Percentiles rank a stretch among this genome's conserved stretches.
Evolutionary conservation across 805 yeast genomes (phyloP).

Genomic region (Saccharomycopsis javanensis): DNA sequence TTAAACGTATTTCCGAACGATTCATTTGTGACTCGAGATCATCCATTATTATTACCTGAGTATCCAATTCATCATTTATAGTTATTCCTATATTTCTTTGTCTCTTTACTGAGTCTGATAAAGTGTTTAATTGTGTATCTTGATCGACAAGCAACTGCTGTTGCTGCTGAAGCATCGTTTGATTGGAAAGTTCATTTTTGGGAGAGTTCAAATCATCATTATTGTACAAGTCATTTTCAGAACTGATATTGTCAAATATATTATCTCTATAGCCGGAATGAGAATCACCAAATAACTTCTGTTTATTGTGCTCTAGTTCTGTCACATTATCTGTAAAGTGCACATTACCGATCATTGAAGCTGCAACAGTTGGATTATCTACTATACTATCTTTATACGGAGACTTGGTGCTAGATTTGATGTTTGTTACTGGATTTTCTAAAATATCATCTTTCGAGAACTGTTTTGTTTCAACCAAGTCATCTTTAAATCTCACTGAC

Average conservation of each 20-base stretch:
- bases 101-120: conserved; percentile 35
- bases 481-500: conserved; percentile 18
- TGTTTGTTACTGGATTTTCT: not conserved
- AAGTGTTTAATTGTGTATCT: conserved; percentile 32
- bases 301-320: not conserved
- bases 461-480: conserved; percentile 14
- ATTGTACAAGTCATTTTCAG: not conserved
- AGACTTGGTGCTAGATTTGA: not conserved
- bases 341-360: not conserved
- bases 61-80: conserved; percentile 39
- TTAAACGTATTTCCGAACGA: conserved; percentile 31
- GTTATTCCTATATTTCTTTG: conserved; percentile 37
- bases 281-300: not conserved
- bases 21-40: conserved; percentile 42
- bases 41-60: conserved; percentile 38
- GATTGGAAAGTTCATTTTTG: conserved; percentile 22
- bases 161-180: conserved; percentile 32
- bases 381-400: not conserved
- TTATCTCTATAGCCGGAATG: not conserved
- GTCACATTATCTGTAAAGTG: conserved; percentile 1
- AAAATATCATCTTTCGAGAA: not conserved
- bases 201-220: not conserved
- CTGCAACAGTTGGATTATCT: not conserved
- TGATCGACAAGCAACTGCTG: conserved; percentile 40
- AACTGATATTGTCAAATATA: not conserved